A percentile compares a stretch with the other conserved stretches of the same genome.
Conservation (phyloP, 2,329 filamentous ascomycete genomes). For the Pyricularia grisea region DNA sequence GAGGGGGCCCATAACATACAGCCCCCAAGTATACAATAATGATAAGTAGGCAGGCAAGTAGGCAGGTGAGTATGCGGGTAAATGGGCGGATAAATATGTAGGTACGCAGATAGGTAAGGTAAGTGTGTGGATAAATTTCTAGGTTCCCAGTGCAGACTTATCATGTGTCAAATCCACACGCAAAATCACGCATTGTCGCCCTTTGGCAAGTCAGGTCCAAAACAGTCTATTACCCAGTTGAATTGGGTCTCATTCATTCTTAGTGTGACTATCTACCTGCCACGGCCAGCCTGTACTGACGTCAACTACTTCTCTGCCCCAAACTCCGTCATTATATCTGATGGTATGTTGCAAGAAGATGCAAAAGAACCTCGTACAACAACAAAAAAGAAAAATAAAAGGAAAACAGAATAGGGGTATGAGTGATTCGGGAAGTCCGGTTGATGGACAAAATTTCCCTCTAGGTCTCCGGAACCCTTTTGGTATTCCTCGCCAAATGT, state of each 20-base stretch:
- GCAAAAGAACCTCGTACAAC: slow-evolving; percentile 7
- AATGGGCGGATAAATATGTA: no score
- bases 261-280: background rate
- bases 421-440: slow-evolving; percentile 5
- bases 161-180: no score
- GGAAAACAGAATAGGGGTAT: background rate
- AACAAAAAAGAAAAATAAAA: background rate
- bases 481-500: slow-evolving; percentile 7
- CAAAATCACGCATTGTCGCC: no score
- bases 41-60: no score
- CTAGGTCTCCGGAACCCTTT: slow-evolving; percentile 7
- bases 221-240: slow-evolving; percentile 4
- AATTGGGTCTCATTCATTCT: slow-evolving; percentile 4
- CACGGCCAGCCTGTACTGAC: background rate
- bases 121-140: no score
- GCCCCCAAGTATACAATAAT: no score
- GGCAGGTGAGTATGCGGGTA: no score
- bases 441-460: slow-evolving; percentile 7
- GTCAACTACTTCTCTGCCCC: background rate
- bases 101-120: no score
- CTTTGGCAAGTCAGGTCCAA: background rate
- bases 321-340: slow-evolving; percentile 1
- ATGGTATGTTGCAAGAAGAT: background rate
- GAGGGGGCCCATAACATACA: no score
- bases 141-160: no score